Conservation (phyloP, 768 basidiomycete genomes). For the Xerocomus spinulosus region DNA sequence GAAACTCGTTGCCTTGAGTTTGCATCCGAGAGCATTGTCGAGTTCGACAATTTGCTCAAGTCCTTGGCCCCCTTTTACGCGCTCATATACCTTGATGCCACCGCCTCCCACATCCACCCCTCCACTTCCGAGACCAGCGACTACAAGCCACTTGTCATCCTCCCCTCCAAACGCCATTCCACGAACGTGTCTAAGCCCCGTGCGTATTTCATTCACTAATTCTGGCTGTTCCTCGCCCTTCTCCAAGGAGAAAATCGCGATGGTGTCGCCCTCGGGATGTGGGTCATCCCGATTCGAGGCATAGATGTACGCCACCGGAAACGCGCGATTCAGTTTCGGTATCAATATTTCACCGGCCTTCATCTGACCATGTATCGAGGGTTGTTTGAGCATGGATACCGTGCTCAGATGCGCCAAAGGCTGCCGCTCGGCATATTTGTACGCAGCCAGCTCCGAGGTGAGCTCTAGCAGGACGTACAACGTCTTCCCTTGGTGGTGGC, state of each 20-base stretch:
- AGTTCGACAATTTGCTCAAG: constrained; percentile 51
- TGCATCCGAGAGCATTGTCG: constrained; percentile 33
- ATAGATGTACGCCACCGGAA: constrained; percentile 59
- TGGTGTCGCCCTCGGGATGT: constrained; percentile 62
- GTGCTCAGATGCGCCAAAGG: constrained; percentile 36
- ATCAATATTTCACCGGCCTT: constrained; percentile 68
- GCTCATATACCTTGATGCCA: constrained; percentile 69
- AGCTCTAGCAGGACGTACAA: constrained; percentile 71
- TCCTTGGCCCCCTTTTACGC: constrained; percentile 53
- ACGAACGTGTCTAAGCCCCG: constrained; percentile 66
- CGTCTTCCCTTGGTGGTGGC: constrained; percentile 42
- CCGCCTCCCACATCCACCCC: constrained; percentile 63
- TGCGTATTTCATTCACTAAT: constrained; percentile 58
- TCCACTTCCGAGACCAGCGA: constrained; percentile 50
- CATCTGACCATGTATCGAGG: constrained; percentile 45
- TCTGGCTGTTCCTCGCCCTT: constrained; percentile 40
- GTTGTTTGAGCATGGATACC: constrained; percentile 47
- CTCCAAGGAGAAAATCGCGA: constrained; percentile 61
- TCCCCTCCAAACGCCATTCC: constrained; percentile 64
- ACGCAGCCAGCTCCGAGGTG: constrained; percentile 50
- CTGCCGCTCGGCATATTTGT: constrained; percentile 42
- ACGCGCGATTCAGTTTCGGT: constrained; percentile 47
- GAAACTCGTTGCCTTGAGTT: constrained; percentile 33
- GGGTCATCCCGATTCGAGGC: constrained; percentile 74
- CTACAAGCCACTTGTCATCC: constrained; percentile 56